Evolutionary conservation across 1,284 basidiomycete species (phyloP), one percentile per base, ranked within the genome.

Genomic region (Omphalotus olearius): DNA sequence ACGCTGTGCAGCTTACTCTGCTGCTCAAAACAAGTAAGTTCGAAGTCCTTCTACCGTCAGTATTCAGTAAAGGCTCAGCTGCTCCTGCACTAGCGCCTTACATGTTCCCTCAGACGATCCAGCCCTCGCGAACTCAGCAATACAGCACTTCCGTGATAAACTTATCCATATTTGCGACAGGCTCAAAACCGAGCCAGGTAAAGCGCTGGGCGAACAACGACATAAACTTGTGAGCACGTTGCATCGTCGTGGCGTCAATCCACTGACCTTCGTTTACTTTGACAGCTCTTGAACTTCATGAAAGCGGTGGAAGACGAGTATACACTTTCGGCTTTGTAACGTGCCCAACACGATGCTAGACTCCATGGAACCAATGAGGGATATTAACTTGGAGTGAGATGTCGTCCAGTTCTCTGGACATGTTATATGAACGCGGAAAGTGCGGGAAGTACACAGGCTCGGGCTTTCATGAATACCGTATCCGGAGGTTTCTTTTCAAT

Each of bases 101-200:
- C 79, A 91, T 63, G 72, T 82, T 14, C 79, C 84, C 7, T 45
- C 67, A 41, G 73, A 70, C 39, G 76, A 82, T 60, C 67, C 76
- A 33, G 70, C 70, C 5, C 66, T 71, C n/a, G 66, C 68, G 23
- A 65, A 68, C 10, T 83, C 82, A 0, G 84, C 91, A 1, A 82
- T 96, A 23, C 80, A 82, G 28, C 94, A 97, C 62, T 97, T 97
- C 62, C 72, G 93, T 58, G 91, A 93, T 59, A 97, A 97, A 65
- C 74, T 95, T 23, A 65, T 95, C 33, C 80, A 83, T 53, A 87
- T 95, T 47, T 75, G 74, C 42, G 80, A 82, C 42, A 74, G 81
- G 56, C 80, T 96, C 58, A 94, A 93, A 70, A 94, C 92, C 0
- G 75, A 72, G 3, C 73, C 74, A 2, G 92, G 88, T 1, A 83